These are phyloP conservation scores for Rhododendron mucronatum DNA, from an alignment of 148 eudicot species.

Conservation along the genomic window DNA sequence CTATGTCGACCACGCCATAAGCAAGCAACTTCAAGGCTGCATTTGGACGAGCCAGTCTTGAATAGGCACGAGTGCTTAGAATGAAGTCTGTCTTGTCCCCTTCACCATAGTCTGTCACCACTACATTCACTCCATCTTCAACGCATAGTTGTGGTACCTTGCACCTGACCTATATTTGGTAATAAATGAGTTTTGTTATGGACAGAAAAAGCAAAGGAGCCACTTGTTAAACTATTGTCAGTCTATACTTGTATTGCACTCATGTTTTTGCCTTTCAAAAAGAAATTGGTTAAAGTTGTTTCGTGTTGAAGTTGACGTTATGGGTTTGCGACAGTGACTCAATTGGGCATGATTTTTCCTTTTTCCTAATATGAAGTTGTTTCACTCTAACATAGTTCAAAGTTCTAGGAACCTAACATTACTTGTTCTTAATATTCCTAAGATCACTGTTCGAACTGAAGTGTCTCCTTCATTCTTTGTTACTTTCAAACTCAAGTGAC, in stretches of 20 bases:
- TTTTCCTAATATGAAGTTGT: background rate
- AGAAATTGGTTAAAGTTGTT: too few relatives aligned
- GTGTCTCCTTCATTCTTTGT: background rate
- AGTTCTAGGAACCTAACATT: too few relatives aligned
- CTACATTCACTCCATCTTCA: constrained; percentile 53
- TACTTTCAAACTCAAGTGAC: background rate
- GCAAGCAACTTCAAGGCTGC: constrained; percentile 34
- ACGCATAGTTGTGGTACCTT: constrained; percentile 44
- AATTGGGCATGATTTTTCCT: too few relatives aligned
- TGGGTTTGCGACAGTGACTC: background rate
- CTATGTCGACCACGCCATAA: constrained; percentile 53
- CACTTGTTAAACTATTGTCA: background rate
- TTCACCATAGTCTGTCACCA: constrained; percentile 59
- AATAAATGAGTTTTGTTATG: background rate
- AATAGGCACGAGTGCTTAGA: constrained; percentile 42
- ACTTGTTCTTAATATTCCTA: background rate
- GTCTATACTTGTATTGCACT: background rate
- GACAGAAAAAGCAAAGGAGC: background rate
- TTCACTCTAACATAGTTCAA: background rate
- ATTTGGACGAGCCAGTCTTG: constrained; percentile 41
- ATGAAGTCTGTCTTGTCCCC: constrained; percentile 58
- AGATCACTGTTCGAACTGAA: background rate
- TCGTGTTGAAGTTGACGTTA: background rate
- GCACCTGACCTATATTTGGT: constrained; percentile 47
- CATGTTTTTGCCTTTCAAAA: background rate